These are phyloP conservation scores for Penicillium atrosanguineum DNA, from an alignment of 495 filamentous ascomycete species.

Conservation along the genomic window DNA sequence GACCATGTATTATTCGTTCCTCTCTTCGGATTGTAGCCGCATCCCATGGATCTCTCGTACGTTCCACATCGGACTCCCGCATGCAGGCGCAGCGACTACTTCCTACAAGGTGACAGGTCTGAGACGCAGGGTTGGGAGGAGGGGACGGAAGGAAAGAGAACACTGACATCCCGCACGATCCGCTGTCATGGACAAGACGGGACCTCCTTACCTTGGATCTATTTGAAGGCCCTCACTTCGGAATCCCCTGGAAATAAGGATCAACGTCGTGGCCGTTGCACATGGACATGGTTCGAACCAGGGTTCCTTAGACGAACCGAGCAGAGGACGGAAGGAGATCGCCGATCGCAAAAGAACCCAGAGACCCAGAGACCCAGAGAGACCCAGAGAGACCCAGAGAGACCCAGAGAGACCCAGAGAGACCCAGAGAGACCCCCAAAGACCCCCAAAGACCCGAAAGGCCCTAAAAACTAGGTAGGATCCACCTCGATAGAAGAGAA, in stretches of 20 bases:
- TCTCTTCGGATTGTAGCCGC: background rate
- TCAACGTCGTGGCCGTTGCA: slow-evolving; percentile 6
- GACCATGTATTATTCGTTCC: background rate
- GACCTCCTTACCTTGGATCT: background rate
- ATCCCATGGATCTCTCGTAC: background rate
- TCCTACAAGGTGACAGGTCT: slow-evolving; percentile 11
- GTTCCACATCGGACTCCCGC: background rate
- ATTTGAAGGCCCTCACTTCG: background rate
- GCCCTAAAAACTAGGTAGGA: background rate
- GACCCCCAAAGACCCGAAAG: too few relatives aligned
- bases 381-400: too few relatives aligned
- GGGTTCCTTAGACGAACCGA: background rate
- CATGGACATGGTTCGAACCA: background rate
- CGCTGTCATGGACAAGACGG: slow-evolving; percentile 6
- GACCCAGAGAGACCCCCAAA: background rate
- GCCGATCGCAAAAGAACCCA: too few relatives aligned
- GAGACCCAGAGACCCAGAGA: too few relatives aligned
- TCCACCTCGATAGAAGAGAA: background rate
- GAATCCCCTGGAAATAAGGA: slow-evolving; percentile 6
- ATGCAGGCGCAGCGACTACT: slow-evolving; percentile 9
- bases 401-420: too few relatives aligned
- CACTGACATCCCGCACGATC: slow-evolving; percentile 9
- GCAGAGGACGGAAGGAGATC: background rate
- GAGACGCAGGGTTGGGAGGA: background rate
- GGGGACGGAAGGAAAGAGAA: background rate